These are phyloP conservation scores for Populus deltoides DNA, from an alignment of 345 rosid genomes.

Conservation along the genomic window DNA sequence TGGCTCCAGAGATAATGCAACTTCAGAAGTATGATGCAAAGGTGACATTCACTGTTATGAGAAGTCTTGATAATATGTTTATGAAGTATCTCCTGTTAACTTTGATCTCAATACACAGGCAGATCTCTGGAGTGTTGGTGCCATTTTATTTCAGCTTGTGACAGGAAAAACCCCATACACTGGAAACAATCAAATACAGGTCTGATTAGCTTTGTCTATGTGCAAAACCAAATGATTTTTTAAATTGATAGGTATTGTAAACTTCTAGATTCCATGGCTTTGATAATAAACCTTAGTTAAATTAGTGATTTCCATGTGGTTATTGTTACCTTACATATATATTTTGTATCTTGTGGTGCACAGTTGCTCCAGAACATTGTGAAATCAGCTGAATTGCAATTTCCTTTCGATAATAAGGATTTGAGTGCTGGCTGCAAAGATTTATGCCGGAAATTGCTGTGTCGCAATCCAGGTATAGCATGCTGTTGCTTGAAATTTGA, in stretches of 20 bases:
- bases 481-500: conserved; percentile 8
- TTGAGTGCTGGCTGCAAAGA: conserved; percentile 74
- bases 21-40: conserved; percentile 96
- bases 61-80: background rate
- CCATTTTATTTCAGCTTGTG: conserved; percentile 91
- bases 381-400: conserved; percentile 73
- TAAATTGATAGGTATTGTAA: background rate
- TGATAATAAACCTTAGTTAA: conserved; percentile 1
- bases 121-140: conserved; percentile 99
- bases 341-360: conserved; percentile 21
- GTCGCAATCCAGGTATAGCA: conserved; percentile 80
- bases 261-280: background rate
- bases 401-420: conserved; percentile 56
- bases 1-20: conserved; percentile 99
- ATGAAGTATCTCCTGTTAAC: conserved; percentile 31
- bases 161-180: conserved; percentile 92
- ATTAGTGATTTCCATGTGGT: conserved; percentile 8
- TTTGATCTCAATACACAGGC: conserved; percentile 66
- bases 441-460: conserved; percentile 82
- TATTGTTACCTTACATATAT: conserved; percentile 2
- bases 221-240: background rate
- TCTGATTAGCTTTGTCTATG: conserved; percentile 19
- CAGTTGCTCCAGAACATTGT: conserved; percentile 94
- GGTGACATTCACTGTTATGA: conserved; percentile 46
- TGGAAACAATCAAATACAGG: conserved; percentile 90